Evolutionary conservation across 352 stramenopile species (phyloP), one percentile per base, ranked within the genome.

Genomic region (Detonula confervacea): DNA sequence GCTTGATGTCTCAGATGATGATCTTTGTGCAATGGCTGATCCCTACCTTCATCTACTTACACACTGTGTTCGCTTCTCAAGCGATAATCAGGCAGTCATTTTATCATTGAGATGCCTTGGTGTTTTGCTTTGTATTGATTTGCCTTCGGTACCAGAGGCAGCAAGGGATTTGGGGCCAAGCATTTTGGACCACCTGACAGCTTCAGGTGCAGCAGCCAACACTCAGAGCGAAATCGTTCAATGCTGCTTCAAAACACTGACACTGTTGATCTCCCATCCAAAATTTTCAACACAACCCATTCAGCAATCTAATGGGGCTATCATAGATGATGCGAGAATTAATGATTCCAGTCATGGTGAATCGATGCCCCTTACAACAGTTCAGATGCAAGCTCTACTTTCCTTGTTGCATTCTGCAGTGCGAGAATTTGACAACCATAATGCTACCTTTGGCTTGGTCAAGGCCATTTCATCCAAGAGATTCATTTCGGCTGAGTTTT

Each of bases 201-300:
- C 96, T 54, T 90, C 95, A 52, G 95, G 96, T 63, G 91, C 95
- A 46, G 95, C 95, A 61, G 92, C 93, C 37, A 96, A 96, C 37
- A 97, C 95, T 51, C 93, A 96, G 51, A 96, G 97, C 72, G 96
- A 98, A 72, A 95, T 98, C 87, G 95, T 97, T 22, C 96, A 98
- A 88, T 95, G 95, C 6, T 98, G 96, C 76, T 98, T 98, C 77
- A 96, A 94, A 62, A 95, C 95, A 29, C 89, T 98, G 4, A 97
- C 95, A 16, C 82, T 97, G 9, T 83, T 98, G 0, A 86, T 98
- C 16, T 90, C 94, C 29, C 92, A 87, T 47, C 59, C 94, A 29
- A 91, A 86, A 14, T 25, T 82, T 78, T 70, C 82, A 76, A 18
- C 90, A 90, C 42, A 83, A 87, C 14, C 81, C 95, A 59, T 95